phyloP scores from a whole-genome alignment of 2,329 filamentous ascomycete species.

The Clonostachys chloroleuca region DNA sequence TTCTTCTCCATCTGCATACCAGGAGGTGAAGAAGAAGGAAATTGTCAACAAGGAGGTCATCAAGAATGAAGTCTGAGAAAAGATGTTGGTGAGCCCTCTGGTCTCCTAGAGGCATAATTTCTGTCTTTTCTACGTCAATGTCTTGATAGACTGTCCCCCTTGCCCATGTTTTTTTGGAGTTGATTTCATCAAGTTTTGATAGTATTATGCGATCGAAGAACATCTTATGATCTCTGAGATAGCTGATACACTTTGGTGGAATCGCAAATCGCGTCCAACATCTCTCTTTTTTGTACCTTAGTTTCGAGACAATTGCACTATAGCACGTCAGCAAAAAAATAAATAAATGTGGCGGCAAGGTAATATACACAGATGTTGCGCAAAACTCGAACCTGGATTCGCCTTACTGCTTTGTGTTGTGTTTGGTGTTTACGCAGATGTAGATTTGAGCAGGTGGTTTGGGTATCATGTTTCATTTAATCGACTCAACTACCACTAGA shows the following conservation, averaged over 20 bases:
- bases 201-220: slow-evolving; percentile 21
- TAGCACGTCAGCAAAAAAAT: no score
- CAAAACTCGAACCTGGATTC: no score
- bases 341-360: no score
- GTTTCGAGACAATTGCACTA: no score
- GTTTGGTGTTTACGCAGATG: no score
- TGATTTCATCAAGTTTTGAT: slow-evolving; percentile 6
- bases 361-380: no score
- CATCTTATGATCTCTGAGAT: slow-evolving; percentile 28
- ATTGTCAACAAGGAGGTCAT: slow-evolving; percentile 13
- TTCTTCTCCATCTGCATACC: slow-evolving; percentile 34
- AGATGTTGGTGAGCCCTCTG: no score
- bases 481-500: no score
- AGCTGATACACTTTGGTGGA: slow-evolving; percentile 22
- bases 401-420: no score
- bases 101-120: background rate
- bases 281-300: slow-evolving; percentile 35
- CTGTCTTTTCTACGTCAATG: background rate
- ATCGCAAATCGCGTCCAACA: slow-evolving; percentile 15
- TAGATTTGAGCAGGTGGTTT: no score
- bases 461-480: no score
- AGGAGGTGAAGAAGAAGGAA: no score
- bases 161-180: slow-evolving; percentile 1
- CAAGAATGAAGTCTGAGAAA: slow-evolving; percentile 12
- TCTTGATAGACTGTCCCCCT: background rate